Percentiles rank a stretch among this genome's conserved stretches.
These are phyloP conservation scores for Candida silvicultrix DNA, from an alignment of 805 yeast genomes.

Conservation along the genomic window DNA sequence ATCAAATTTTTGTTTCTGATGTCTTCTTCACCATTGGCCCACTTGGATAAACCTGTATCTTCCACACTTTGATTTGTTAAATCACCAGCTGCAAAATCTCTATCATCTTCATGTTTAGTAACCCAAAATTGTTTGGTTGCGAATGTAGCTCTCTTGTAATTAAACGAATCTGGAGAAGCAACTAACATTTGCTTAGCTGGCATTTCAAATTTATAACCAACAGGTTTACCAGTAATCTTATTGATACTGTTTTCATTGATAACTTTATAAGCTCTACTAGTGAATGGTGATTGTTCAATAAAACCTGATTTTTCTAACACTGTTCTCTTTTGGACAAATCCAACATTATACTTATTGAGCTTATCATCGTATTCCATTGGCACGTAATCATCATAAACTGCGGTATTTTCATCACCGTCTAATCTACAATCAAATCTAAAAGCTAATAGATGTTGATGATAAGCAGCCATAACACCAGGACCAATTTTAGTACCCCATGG, in stretches of 20 bases:
- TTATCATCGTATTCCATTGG: constrained; percentile 49
- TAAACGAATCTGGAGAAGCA: constrained; percentile 57
- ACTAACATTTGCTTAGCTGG: constrained; percentile 74
- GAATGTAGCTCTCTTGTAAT: constrained; percentile 63
- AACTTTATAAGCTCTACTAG: constrained; percentile 68
- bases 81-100: constrained; percentile 77
- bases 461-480: constrained; percentile 77
- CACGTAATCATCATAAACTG: constrained; percentile 61
- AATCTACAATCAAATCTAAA: constrained; percentile 79
- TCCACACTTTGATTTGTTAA: constrained; percentile 73
- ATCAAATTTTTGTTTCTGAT: constrained; percentile 74
- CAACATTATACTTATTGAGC: constrained; percentile 62
- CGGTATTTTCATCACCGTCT: constrained; percentile 76
- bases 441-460: constrained; percentile 76
- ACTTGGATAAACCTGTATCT: constrained; percentile 65
- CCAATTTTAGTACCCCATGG: constrained; percentile 71
- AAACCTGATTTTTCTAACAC: constrained; percentile 64
- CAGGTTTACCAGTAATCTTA: constrained; percentile 63
- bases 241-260: constrained; percentile 69
- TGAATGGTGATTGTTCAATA: constrained; percentile 69
- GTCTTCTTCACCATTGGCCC: constrained; percentile 62
- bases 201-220: constrained; percentile 68
- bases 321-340: constrained; percentile 58
- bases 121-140: constrained; percentile 82
- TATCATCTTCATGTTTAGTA: constrained; percentile 67